Evolutionary conservation across 2,329 filamentous ascomycete genomes (phyloP).

Genomic region (Beauveria pseudobassiana): DNA sequence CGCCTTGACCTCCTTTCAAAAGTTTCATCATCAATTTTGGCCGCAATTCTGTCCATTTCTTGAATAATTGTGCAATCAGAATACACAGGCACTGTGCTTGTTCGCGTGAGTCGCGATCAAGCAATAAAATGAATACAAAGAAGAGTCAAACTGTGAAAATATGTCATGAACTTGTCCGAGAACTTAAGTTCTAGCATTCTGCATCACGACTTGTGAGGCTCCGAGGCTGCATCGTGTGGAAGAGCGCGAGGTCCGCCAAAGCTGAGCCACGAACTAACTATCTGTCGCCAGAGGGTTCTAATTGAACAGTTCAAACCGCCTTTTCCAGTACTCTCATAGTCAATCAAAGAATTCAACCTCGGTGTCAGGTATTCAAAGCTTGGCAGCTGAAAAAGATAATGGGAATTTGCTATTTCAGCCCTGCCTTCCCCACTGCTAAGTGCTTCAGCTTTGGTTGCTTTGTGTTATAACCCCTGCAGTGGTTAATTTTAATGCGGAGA

Average conservation of each 20-base stretch:
- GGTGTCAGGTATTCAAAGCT: not conserved
- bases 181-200: too few relatives aligned
- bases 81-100: not conserved
- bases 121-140: not conserved
- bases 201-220: too few relatives aligned
- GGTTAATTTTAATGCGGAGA: not conserved
- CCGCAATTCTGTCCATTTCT: not conserved
- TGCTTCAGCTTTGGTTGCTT: not conserved
- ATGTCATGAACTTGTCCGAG: too few relatives aligned
- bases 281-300: too few relatives aligned
- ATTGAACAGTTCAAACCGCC: too few relatives aligned
- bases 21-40: not conserved
- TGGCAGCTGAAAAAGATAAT: conserved; percentile 6
- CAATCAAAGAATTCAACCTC: not conserved
- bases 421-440: not conserved
- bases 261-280: too few relatives aligned
- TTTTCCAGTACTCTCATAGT: too few relatives aligned
- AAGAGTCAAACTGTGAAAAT: too few relatives aligned
- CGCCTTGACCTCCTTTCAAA: not conserved
- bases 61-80: not conserved
- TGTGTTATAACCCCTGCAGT: not conserved
- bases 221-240: too few relatives aligned
- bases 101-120: not conserved
- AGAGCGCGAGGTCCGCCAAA: too few relatives aligned
- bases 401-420: not conserved